A percentile compares a stretch with the other conserved stretches of the same genome.
Conservation (phyloP, 2,329 filamentous ascomycete species). For the Neonectria magnoliae region DNA sequence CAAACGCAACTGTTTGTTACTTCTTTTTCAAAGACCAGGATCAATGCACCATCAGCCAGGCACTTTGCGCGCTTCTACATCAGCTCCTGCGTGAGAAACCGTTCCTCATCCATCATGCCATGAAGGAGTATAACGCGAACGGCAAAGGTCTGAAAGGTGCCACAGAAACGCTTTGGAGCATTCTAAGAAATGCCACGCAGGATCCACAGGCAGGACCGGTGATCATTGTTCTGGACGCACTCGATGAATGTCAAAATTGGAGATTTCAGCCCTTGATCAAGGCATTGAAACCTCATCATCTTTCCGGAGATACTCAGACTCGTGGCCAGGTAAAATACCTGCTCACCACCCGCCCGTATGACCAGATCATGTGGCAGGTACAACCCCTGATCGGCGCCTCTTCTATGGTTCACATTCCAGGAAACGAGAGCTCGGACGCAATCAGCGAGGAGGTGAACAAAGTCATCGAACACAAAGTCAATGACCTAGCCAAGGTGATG, state of each 20-base stretch:
- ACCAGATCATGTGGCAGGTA: background rate
- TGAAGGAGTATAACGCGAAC: slow-evolving; percentile 36
- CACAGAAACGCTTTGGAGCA: slow-evolving; percentile 45
- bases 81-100: slow-evolving; percentile 49
- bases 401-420: background rate
- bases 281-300: too few relatives aligned
- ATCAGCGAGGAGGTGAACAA: background rate
- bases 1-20: slow-evolving; percentile 48
- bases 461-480: too few relatives aligned
- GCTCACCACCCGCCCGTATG: background rate
- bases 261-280: background rate
- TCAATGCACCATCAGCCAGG: slow-evolving; percentile 48
- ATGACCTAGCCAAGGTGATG: too few relatives aligned
- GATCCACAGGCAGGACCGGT: background rate
- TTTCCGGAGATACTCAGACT: background rate
- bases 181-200: slow-evolving; percentile 41
- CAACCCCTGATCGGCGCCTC: too few relatives aligned
- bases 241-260: background rate
- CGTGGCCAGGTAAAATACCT: background rate
- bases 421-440: background rate
- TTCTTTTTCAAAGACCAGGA: slow-evolving; percentile 56
- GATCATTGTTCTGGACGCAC: background rate
- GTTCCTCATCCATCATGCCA: slow-evolving; percentile 46
- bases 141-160: slow-evolving; percentile 40
- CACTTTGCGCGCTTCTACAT: slow-evolving; percentile 53